Evolutionary conservation across 371 early-diverging fungal genomes (phyloP), one percentile per base, ranked within the genome.

Genomic region (Enterospora canceri): DNA sequence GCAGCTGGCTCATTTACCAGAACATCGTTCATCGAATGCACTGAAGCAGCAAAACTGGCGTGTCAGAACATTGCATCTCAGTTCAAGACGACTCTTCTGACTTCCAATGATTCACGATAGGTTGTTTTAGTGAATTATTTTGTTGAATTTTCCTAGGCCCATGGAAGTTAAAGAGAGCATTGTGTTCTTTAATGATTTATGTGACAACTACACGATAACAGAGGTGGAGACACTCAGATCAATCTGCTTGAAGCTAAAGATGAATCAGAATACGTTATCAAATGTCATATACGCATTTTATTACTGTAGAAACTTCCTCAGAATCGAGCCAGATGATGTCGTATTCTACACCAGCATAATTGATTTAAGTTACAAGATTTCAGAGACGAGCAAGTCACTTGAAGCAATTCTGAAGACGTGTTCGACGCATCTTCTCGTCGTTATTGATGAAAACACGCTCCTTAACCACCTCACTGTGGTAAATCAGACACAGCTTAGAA

Each of bases 321-420:
- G 40, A 4, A 26, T 64, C 18, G 65, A 64, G 30, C 65, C 65
- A 56, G 65, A 64, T 28, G 65, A 64, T 48, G 15, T 56, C 15
- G 65, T 64, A 18, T 54, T 64, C 8, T 33, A 19, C 47, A 62
- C 57, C 4, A 30, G 61, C 29, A 12, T 15, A 26, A 64, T 64
- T 18, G 28, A 56, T 31, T 8, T 64, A 21, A 5, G 61, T 30
- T 64, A 40, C 50, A 64, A 64, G 54, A 24, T 49, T 4, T 4
- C 5, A 4, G 57, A 64, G 5, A 26, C 5, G 3, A 4, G 8
- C 16, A 53, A 40, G 47, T 5, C 5, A 15, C 8, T 4, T 21
- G 65, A 64, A 24, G 32, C 12, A 15, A 64, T 64, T 28, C 18
- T 64, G 30, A 3, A 48, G 12, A 12, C 8, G 12, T 48, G 16